Base-by-base conservation (phyloP, 1,139 yeast species). In the Protomyces arabidopsidicola region DNA sequence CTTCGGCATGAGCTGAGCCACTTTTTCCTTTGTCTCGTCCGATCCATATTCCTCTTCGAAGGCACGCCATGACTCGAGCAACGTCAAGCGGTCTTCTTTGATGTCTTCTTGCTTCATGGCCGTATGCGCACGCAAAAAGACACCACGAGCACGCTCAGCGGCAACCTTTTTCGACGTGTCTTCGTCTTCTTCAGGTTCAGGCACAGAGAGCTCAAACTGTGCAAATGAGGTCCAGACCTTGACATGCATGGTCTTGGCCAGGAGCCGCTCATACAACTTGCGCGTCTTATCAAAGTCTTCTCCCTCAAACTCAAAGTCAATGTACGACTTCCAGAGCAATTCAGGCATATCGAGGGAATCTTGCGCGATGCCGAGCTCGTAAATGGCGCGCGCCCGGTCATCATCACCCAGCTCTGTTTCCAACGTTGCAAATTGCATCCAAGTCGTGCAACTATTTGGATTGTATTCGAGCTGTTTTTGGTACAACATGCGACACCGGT, bases 401-500 rank as follows among this genome's bases (percentile, higher is more conserved):
- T 78, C 75, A 68, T 93, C 97, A n/a, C 86, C 88, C 45, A 88
- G 73, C 34, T 78, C 78, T 55, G 77, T 78, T 73, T 93, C 98
- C 68, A 90, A 80, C 6, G 81, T 81, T 3, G 90, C 84, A 74
- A 84, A 90, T 12, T 80, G 79, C 3, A 81, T 67, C 86, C 90
- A 84, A 1, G 79, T 76, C 1, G 76, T 70, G 0, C 78, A 72
- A 39, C 75, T 70, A 2, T 73, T 67, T 0, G 90, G 80, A 67
- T 81, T 79, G 12, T 76, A 72, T 68, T 86, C 88, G 31, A 91
- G 69, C 77, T 83, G 83, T 70, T 83, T 85, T 68, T 87, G 88
- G 71, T 84, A 90, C 6, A 93, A 72, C 70, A 76, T 82, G 48
- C 98, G 78, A 10, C 88, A 90, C 51, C 97, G 76, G 67, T 87